phyloP scores from a whole-genome alignment of 805 yeast genomes.

The Candida peoriensis region DNA sequence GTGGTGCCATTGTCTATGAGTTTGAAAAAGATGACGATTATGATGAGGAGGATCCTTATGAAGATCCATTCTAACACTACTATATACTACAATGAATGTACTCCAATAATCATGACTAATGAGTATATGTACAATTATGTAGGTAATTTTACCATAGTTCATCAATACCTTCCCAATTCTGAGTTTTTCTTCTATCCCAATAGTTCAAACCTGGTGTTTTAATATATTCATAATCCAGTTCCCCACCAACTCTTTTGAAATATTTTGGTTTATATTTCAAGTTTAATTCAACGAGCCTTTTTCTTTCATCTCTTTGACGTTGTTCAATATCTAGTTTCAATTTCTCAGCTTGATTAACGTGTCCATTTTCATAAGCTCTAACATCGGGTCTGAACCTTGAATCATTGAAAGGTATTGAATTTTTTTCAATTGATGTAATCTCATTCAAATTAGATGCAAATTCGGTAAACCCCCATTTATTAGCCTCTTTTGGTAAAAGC shows the following conservation, averaged over 20 bases:
- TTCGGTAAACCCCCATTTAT: slow-evolving; percentile 80
- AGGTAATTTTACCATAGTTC: slow-evolving; percentile 52
- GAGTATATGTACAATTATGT: too few relatives aligned
- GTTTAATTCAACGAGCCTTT: slow-evolving; percentile 42
- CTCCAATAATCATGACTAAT: too few relatives aligned
- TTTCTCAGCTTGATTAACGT: slow-evolving; percentile 65
- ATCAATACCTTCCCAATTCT: slow-evolving; percentile 54
- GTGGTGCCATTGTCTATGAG: slow-evolving; percentile 95
- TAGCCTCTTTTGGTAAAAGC: slow-evolving; percentile 49
- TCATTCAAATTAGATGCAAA: slow-evolving; percentile 82
- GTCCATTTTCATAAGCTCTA: slow-evolving; percentile 62
- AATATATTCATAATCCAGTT: slow-evolving; percentile 49
- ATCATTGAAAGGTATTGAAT: slow-evolving; percentile 73
- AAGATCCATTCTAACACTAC: slow-evolving; percentile 80
- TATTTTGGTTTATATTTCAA: slow-evolving; percentile 52
- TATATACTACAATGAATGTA: too few relatives aligned
- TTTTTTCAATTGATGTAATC: slow-evolving; percentile 65
- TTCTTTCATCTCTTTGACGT: slow-evolving; percentile 73
- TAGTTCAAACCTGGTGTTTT: slow-evolving; percentile 50
- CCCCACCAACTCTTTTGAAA: slow-evolving; percentile 40
- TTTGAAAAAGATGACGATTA: slow-evolving; percentile 96
- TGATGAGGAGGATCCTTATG: slow-evolving; percentile 97
- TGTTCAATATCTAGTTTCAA: slow-evolving; percentile 70
- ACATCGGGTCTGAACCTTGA: slow-evolving; percentile 89
- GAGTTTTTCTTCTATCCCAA: slow-evolving; percentile 70